A percentile compares a stretch with the other conserved stretches of the same genome.
Evolutionary conservation across 2,329 filamentous ascomycete species (phyloP).

Genomic region (Geosmithia putterillii): DNA sequence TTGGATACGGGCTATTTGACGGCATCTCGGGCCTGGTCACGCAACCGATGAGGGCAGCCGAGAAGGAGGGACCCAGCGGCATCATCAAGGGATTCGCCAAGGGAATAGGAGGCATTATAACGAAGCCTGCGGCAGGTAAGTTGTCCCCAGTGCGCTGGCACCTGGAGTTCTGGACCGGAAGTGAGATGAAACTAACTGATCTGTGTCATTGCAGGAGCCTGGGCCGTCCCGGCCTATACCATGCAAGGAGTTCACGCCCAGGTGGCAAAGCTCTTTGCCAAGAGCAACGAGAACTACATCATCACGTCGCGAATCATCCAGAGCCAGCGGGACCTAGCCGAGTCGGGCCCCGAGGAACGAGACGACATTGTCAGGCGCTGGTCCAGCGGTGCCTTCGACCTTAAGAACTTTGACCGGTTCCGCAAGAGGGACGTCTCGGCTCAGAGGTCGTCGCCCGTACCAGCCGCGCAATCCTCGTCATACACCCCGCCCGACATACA

Average conservation of each 20-base stretch:
- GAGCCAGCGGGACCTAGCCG: constrained; percentile 53
- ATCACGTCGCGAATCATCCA: constrained; percentile 65
- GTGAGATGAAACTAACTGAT: neutral
- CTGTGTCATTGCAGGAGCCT: constrained; percentile 36
- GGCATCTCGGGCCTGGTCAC: constrained; percentile 71
- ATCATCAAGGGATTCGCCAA: constrained; percentile 71
- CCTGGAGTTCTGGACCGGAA: too few relatives aligned
- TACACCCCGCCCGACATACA: neutral
- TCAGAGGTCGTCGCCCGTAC: constrained; percentile 9
- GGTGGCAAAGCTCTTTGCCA: constrained; percentile 57
- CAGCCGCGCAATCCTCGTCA: neutral
- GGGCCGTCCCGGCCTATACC: constrained; percentile 66
- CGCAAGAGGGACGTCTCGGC: constrained; percentile 32
- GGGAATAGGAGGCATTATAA: constrained; percentile 66
- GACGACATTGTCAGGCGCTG: constrained; percentile 53
- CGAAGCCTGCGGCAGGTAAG: constrained; percentile 72
- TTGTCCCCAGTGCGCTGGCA: constrained; percentile 3
- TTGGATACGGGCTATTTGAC: constrained; percentile 68
- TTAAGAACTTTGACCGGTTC: constrained; percentile 45
- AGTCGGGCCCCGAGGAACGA: constrained; percentile 44
- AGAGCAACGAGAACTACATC: constrained; percentile 67
- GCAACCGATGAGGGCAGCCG: constrained; percentile 54
- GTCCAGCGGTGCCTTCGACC: constrained; percentile 45
- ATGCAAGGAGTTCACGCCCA: constrained; percentile 76
- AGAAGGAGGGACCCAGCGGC: constrained; percentile 39